These are phyloP conservation scores for Salix koriyanagi DNA, from an alignment of 345 rosid species.

Conservation along the genomic window DNA sequence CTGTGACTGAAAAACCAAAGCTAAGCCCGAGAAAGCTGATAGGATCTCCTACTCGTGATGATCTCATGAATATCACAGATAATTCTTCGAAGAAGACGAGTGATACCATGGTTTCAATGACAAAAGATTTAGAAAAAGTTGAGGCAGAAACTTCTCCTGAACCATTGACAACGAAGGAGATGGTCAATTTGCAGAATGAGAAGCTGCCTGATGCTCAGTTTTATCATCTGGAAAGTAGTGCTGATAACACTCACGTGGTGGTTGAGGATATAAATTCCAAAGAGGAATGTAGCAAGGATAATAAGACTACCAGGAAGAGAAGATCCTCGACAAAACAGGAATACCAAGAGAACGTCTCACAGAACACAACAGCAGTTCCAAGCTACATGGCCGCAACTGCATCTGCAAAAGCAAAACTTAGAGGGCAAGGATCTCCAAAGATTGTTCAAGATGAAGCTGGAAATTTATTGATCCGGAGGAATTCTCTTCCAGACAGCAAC, in stretches of 20 bases:
- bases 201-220: background rate
- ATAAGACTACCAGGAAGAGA: conserved; percentile 17
- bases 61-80: background rate
- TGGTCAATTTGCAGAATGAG: too few relatives aligned
- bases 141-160: conserved; percentile 4
- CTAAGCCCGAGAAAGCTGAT: background rate
- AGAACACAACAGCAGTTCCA: conserved; percentile 7
- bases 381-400: conserved; percentile 34
- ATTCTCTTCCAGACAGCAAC: conserved; percentile 18
- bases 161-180: conserved; percentile 1
- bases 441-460: conserved; percentile 19
- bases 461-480: conserved; percentile 13
- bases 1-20: conserved; percentile 14
- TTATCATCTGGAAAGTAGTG: background rate
- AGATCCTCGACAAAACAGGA: conserved; percentile 22
- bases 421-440: conserved; percentile 20
- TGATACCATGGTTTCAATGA: background rate
- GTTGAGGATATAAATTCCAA: conserved; percentile 1
- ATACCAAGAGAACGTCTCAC: conserved; percentile 6
- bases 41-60: too few relatives aligned
- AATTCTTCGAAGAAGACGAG: conserved; percentile 1
- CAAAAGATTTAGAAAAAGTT: background rate
- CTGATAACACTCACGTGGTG: conserved; percentile 2
- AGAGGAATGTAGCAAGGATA: conserved; percentile 10
- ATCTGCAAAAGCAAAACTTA: conserved; percentile 28